phyloP scores from a whole-genome alignment of 2,329 filamentous ascomycete species.

The Cryoendolithus antarcticus region DNA sequence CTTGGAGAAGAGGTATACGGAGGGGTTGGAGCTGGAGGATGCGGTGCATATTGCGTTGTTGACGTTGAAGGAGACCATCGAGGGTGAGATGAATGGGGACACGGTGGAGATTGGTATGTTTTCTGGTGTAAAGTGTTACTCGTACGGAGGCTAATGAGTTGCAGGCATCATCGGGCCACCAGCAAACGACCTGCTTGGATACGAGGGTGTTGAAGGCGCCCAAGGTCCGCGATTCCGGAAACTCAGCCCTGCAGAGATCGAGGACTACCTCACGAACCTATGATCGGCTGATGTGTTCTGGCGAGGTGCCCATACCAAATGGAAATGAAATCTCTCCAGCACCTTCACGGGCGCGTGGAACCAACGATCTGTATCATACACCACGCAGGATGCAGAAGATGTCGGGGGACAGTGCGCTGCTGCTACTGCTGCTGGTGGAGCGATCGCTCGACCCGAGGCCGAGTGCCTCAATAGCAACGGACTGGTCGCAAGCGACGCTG shows the following conservation, averaged over 20 bases:
- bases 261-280: constrained; percentile 97
- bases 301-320: no score
- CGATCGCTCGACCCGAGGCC: no score
- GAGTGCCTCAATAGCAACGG: no score
- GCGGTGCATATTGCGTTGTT: constrained; percentile 95
- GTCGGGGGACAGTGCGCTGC: no score
- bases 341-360: no score
- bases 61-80: constrained; percentile 97
- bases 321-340: no score
- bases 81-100: constrained; percentile 97
- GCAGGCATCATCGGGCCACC: constrained; percentile 88
- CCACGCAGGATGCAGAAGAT: no score
- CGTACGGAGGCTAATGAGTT: constrained; percentile 6
- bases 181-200: constrained; percentile 82
- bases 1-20: constrained; percentile 96
- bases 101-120: constrained; percentile 87
- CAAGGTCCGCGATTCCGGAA: constrained; percentile 83
- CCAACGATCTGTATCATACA: no score
- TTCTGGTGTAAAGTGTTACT: no score
- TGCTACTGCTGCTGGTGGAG: no score
- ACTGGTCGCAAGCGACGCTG: no score
- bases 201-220: constrained; percentile 77
- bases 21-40: constrained; percentile 92
- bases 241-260: constrained; percentile 93
- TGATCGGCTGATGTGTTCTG: no score